These are phyloP conservation scores for Diutina mesorugosa DNA, from an alignment of 1,139 yeast genomes.

Conservation along the genomic window DNA sequence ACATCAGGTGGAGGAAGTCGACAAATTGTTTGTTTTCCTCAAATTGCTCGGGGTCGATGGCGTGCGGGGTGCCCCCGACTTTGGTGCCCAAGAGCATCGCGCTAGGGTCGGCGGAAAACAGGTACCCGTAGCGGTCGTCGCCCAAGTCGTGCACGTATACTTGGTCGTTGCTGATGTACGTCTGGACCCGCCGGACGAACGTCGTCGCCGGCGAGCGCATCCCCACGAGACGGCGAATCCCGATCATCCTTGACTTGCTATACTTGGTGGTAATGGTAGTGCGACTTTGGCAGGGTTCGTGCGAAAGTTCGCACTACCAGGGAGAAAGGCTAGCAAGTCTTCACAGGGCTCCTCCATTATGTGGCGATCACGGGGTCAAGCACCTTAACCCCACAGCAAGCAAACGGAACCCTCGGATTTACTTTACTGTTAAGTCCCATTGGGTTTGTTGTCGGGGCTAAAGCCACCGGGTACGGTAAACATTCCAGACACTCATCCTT, in stretches of 20 bases:
- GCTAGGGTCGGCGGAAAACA: slow-evolving; percentile 18
- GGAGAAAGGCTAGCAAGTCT: no score
- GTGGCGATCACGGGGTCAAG: no score
- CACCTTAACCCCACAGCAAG: no score
- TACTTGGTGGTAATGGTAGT: no score
- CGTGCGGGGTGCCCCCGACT: slow-evolving; percentile 5
- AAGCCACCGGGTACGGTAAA: no score
- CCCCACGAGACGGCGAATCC: not conserved
- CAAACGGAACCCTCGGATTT: no score
- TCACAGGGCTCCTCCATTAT: no score
- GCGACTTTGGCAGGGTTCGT: no score
- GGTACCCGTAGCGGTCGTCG: not conserved
- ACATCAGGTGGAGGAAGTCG: slow-evolving; percentile 14
- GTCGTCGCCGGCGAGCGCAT: not conserved
- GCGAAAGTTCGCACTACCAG: no score
- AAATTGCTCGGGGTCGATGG: slow-evolving; percentile 15
- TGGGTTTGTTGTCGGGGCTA: no score
- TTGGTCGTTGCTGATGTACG: not conserved
- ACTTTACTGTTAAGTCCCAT: no score
- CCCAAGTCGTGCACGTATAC: not conserved
- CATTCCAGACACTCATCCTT: no score
- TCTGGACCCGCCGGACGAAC: not conserved
- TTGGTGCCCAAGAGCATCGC: slow-evolving; percentile 17
- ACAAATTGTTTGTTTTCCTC: slow-evolving; percentile 16
- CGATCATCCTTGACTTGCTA: not conserved